Conservation (phyloP, 2,329 filamentous ascomycete genomes). For the Ophiostoma montium region DNA sequence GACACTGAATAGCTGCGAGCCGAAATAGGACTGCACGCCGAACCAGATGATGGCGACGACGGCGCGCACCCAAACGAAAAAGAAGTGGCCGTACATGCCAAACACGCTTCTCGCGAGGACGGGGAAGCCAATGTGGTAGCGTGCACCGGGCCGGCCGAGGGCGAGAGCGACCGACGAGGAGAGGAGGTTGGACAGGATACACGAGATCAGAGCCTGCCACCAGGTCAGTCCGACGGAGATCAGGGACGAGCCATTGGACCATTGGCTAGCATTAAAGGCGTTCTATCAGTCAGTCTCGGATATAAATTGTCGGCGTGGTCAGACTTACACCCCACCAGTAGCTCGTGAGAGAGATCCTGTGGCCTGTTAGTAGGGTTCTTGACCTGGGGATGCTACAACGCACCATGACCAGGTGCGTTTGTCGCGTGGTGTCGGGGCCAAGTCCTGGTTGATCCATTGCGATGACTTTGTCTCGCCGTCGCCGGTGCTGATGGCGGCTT, state of each 20-base stretch:
- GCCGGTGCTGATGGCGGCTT: constrained; percentile 6
- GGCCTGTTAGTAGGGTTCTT: neutral
- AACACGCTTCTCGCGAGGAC: constrained; percentile 5
- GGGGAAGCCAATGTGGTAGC: constrained; percentile 11
- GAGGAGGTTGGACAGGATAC: constrained; percentile 3
- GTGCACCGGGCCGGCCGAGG: constrained; percentile 6
- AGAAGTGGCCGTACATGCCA: constrained; percentile 9
- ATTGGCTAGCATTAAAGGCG: constrained; percentile 11
- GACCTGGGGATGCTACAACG: neutral
- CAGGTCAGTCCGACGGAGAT: constrained; percentile 9
- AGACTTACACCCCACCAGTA: constrained; percentile 10
- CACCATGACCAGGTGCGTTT: constrained; percentile 6
- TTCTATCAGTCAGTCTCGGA: neutral
- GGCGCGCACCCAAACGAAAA: constrained; percentile 5
- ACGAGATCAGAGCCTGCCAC: constrained; percentile 8
- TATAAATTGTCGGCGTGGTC: neutral
- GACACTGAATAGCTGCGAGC: constrained; percentile 8
- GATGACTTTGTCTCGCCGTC: constrained; percentile 2
- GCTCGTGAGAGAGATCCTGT: constrained; percentile 8
- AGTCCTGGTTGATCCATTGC: constrained; percentile 10
- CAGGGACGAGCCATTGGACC: constrained; percentile 4
- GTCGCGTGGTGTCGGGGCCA: constrained; percentile 5
- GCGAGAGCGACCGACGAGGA: constrained; percentile 4
- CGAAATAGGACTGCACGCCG: constrained; percentile 10
- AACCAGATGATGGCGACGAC: constrained; percentile 8